Evolutionary conservation across 108 stramenopile species (phyloP).

Genomic region (Epithemia pelagica): DNA sequence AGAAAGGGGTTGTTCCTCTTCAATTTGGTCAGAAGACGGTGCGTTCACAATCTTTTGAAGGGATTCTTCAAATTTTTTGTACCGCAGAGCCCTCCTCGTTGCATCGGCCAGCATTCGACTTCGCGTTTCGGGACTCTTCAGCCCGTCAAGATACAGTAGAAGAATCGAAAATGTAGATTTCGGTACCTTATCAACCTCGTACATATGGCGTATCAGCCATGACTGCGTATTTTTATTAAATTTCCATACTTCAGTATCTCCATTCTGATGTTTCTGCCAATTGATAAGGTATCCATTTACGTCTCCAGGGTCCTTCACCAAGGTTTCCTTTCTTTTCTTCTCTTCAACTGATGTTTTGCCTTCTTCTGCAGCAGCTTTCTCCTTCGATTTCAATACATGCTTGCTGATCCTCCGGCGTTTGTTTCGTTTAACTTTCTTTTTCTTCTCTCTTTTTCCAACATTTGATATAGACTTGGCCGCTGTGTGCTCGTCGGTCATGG

Average conservation of each 20-base stretch:
- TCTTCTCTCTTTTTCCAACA: slow-evolving; percentile 21
- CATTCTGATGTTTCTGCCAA: slow-evolving; percentile 42
- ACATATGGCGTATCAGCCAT: slow-evolving; percentile 88
- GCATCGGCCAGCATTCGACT: slow-evolving; percentile 50
- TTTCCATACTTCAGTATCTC: slow-evolving; percentile 52
- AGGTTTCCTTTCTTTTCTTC: slow-evolving; percentile 18
- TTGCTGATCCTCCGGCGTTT: slow-evolving; percentile 68
- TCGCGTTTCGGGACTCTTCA: slow-evolving; percentile 41
- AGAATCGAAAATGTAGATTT: slow-evolving; percentile 56
- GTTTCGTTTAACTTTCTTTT: slow-evolving; percentile 27
- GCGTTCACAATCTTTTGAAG: slow-evolving; percentile 11
- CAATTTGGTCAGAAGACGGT: slow-evolving; percentile 8
- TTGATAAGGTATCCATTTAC: slow-evolving; percentile 50
- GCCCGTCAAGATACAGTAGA: slow-evolving; percentile 52
- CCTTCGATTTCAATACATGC: slow-evolving; percentile 51
- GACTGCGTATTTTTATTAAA: slow-evolving; percentile 94
- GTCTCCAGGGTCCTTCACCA: slow-evolving; percentile 51
- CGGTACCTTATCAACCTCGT: slow-evolving; percentile 66
- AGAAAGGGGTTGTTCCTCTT: slow-evolving; percentile 1
- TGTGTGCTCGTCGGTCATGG: slow-evolving; percentile 2
- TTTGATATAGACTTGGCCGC: slow-evolving; percentile 8
- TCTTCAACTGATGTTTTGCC: slow-evolving; percentile 10
- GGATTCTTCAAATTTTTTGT: slow-evolving; percentile 59
- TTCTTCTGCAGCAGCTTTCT: slow-evolving; percentile 15
- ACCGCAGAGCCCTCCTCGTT: slow-evolving; percentile 48